Percentiles rank a stretch among this genome's conserved stretches.
phyloP scores from a whole-genome alignment of 2,329 filamentous ascomycete species.

The Lasiodiplodia theobromae region DNA sequence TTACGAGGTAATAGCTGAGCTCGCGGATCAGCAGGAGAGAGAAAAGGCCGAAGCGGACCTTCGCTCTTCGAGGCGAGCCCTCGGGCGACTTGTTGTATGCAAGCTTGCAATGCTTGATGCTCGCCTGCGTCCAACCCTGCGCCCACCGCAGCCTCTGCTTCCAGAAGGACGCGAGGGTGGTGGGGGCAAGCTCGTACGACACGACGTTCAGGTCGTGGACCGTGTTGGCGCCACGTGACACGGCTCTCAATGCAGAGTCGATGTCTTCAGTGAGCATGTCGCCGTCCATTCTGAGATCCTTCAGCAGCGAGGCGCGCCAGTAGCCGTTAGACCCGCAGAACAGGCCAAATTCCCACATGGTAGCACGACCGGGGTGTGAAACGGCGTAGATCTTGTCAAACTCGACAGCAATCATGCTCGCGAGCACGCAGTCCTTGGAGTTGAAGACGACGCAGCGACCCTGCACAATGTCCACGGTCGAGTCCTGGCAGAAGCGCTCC shows the following conservation, averaged over 20 bases:
- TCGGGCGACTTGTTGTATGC: conserved; percentile 48
- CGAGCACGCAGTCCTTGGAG: conserved; percentile 51
- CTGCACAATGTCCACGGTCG: conserved; percentile 57
- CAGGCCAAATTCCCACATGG: conserved; percentile 57
- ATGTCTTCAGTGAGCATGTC: conserved; percentile 60
- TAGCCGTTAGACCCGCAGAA: conserved; percentile 60
- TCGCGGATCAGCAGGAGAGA: conserved; percentile 57
- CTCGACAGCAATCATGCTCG: conserved; percentile 58
- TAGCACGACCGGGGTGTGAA: conserved; percentile 56
- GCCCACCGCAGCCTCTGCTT: conserved; percentile 60
- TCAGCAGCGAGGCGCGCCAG: conserved; percentile 55
- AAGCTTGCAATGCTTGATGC: conserved; percentile 51
- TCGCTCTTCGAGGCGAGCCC: conserved; percentile 39
- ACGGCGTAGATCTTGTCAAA: conserved; percentile 62
- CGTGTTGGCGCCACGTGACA: conserved; percentile 52
- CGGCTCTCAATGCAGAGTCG: conserved; percentile 56
- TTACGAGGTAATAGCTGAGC: conserved; percentile 57
- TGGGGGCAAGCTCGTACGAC: conserved; percentile 58
- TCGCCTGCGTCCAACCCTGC: conserved; percentile 60
- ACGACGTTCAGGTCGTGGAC: conserved; percentile 59
- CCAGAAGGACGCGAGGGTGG: conserved; percentile 54
- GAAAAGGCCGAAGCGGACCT: conserved; percentile 53
- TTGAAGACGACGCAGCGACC: conserved; percentile 60
- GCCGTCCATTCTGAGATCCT: conserved; percentile 58
- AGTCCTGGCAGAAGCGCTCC: conserved; percentile 54